phyloP scores from a whole-genome alignment of 2,329 filamentous ascomycete species.

The Zalaria obscura region DNA sequence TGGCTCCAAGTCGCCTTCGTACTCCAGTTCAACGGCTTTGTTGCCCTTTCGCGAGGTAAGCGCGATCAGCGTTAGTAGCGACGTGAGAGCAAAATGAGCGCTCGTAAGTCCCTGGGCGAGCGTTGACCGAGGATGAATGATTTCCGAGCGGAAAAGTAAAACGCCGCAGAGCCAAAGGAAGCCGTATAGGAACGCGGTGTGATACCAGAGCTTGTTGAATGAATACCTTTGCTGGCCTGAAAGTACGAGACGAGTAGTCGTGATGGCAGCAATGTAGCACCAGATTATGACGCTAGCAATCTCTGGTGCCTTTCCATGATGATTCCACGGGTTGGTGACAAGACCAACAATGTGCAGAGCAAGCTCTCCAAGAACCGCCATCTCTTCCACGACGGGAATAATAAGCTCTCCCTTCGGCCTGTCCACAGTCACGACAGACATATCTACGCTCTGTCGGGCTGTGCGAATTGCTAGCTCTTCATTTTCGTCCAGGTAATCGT shows the following conservation, averaged over 20 bases:
- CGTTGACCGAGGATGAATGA: constrained; percentile 60
- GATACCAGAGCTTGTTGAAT: constrained; percentile 73
- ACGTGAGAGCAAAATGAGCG: constrained; percentile 59
- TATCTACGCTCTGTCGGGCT: constrained; percentile 35
- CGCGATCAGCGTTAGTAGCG: constrained; percentile 61
- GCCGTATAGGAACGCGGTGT: constrained; percentile 74
- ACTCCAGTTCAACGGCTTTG: constrained; percentile 73
- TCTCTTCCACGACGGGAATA: constrained; percentile 58
- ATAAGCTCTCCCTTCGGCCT: constrained; percentile 59
- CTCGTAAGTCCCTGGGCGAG: constrained; percentile 52
- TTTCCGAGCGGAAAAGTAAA: constrained; percentile 67
- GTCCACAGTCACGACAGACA: constrained; percentile 52
- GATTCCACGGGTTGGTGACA: constrained; percentile 41
- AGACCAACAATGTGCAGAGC: constrained; percentile 54
- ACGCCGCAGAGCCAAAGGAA: constrained; percentile 67
- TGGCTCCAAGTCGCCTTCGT: constrained; percentile 77
- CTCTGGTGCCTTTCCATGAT: constrained; percentile 44
- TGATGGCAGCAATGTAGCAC: constrained; percentile 66
- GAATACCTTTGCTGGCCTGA: constrained; percentile 46
- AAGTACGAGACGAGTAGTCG: constrained; percentile 54
- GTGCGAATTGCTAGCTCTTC: constrained; percentile 40
- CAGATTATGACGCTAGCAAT: constrained; percentile 59
- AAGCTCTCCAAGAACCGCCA: constrained; percentile 59
- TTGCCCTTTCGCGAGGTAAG: constrained; percentile 83
- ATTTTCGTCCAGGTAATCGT: constrained; percentile 45